phyloP scores from a whole-genome alignment of 805 yeast genomes.

The Debaryomyces tyrocola region DNA sequence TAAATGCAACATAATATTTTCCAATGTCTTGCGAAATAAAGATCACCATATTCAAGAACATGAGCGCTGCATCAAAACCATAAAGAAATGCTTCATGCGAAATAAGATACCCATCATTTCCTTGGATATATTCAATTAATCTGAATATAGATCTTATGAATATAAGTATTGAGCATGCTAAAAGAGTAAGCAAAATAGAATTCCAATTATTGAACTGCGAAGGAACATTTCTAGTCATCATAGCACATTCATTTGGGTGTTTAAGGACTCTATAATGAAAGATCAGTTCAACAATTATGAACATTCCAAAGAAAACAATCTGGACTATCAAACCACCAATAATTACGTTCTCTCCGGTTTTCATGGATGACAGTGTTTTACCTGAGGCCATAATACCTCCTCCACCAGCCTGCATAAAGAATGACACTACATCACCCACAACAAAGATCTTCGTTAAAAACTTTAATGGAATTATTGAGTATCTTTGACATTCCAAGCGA shows the following conservation, averaged over 20 bases:
- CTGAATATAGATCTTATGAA: conserved; percentile 31
- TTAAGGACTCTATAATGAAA: conserved; percentile 8
- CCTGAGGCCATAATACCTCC: conserved; percentile 27
- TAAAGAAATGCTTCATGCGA: conserved; percentile 25
- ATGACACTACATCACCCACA: conserved; percentile 27
- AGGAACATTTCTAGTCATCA: neutral
- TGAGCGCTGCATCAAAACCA: conserved; percentile 25
- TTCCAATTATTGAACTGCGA: conserved; percentile 8
- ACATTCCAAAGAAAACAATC: conserved; percentile 26
- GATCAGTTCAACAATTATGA: conserved; percentile 17
- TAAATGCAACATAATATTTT: neutral
- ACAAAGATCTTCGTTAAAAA: conserved; percentile 27
- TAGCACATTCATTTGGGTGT: neutral
- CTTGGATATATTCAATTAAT: conserved; percentile 27
- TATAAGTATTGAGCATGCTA: conserved; percentile 16
- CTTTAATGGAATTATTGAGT: conserved; percentile 17
- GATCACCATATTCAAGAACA: conserved; percentile 13
- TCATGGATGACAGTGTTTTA: neutral
- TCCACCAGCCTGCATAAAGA: conserved; percentile 29
- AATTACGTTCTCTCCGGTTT: conserved; percentile 19
- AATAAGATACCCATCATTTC: conserved; percentile 22
- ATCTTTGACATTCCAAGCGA: conserved; percentile 13
- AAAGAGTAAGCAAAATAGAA: conserved; percentile 4
- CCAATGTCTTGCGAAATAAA: conserved; percentile 4
- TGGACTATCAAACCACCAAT: conserved; percentile 32